These are phyloP conservation scores for Phytomonas francai DNA, from an alignment of 208 protist genomes.

Conservation along the genomic window DNA sequence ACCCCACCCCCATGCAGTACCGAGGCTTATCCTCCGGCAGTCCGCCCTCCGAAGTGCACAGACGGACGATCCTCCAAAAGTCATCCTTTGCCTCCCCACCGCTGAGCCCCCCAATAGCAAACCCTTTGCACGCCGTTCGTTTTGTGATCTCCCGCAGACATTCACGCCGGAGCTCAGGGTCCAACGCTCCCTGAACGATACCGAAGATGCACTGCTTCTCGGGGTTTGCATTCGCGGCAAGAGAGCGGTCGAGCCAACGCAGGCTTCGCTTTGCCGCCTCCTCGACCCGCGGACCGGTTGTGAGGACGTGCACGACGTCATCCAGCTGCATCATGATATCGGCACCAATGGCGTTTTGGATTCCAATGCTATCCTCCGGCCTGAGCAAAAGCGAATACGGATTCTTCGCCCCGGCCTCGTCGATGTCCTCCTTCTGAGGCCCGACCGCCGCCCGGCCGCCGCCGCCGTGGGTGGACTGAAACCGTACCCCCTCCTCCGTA, in stretches of 20 bases:
- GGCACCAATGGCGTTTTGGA: slow-evolving; percentile 98
- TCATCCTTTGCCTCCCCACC: slow-evolving; percentile 98
- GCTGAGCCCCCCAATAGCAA: slow-evolving; percentile 98
- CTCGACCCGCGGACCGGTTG: slow-evolving; percentile 87
- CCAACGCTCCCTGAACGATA: slow-evolving; percentile 97
- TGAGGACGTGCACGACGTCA: slow-evolving; percentile 94
- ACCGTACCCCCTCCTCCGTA: slow-evolving; percentile 98
- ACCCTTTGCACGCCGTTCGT: slow-evolving; percentile 91
- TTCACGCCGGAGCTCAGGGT: slow-evolving; percentile 77
- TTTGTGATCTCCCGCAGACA: slow-evolving; percentile 93
- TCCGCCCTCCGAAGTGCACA: slow-evolving; percentile 78
- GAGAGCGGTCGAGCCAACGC: slow-evolving; percentile 98
- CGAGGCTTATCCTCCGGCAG: slow-evolving; percentile 92
- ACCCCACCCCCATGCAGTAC: slow-evolving; percentile 99
- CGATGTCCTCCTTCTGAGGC: neutral
- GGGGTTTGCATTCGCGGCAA: slow-evolving; percentile 89
- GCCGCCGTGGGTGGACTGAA: slow-evolving; percentile 97
- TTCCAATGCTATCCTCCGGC: slow-evolving; percentile 96
- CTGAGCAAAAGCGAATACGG: slow-evolving; percentile 91
- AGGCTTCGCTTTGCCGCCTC: slow-evolving; percentile 95
- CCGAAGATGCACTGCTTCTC: slow-evolving; percentile 97
- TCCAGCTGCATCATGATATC: slow-evolving; percentile 99
- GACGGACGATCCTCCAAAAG: slow-evolving; percentile 93
- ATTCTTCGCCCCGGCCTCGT: slow-evolving; percentile 3
- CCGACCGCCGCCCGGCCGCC: slow-evolving; percentile 11